Percentiles rank a stretch among this genome's conserved stretches.
phyloP scores from a whole-genome alignment of 768 basidiomycete species.

The Floccularia luteovirens region DNA sequence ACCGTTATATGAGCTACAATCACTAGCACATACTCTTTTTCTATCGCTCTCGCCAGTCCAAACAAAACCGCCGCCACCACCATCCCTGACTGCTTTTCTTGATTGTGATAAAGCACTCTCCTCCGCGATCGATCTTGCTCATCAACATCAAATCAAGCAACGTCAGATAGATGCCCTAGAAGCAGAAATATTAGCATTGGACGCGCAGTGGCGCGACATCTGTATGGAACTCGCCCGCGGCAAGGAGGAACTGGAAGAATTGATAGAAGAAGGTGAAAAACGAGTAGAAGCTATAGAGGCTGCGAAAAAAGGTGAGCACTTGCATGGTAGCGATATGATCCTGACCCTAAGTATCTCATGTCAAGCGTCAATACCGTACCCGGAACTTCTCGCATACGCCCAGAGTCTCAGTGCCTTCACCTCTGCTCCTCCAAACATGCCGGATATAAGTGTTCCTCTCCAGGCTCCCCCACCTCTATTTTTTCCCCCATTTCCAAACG shows the following conservation, averaged over 20 bases:
- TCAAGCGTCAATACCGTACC: constrained; percentile 72
- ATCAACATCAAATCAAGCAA: constrained; percentile 71
- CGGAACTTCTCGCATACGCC: constrained; percentile 77
- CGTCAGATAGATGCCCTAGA: constrained; percentile 66
- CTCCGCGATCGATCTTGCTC: constrained; percentile 53
- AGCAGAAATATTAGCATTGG: constrained; percentile 61
- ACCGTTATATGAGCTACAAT: constrained; percentile 55
- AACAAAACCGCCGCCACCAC: constrained; percentile 54
- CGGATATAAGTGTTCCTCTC: constrained; percentile 60
- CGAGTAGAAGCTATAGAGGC: constrained; percentile 61
- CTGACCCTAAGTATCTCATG: background rate
- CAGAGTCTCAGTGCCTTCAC: constrained; percentile 82
- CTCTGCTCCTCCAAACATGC: constrained; percentile 85
- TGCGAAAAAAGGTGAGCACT: constrained; percentile 56
- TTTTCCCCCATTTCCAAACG: constrained; percentile 88
- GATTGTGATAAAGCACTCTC: constrained; percentile 60
- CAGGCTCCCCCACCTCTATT: constrained; percentile 74
- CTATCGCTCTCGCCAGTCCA: constrained; percentile 65
- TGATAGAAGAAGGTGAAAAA: constrained; percentile 72
- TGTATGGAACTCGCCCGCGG: constrained; percentile 58
- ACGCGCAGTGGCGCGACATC: constrained; percentile 62
- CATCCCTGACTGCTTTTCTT: constrained; percentile 51
- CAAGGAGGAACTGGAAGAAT: constrained; percentile 58
- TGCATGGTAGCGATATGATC: background rate
- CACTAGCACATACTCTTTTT: constrained; percentile 63